phyloP scores from a whole-genome alignment of 805 yeast species.

The Pichia membranifaciens region DNA sequence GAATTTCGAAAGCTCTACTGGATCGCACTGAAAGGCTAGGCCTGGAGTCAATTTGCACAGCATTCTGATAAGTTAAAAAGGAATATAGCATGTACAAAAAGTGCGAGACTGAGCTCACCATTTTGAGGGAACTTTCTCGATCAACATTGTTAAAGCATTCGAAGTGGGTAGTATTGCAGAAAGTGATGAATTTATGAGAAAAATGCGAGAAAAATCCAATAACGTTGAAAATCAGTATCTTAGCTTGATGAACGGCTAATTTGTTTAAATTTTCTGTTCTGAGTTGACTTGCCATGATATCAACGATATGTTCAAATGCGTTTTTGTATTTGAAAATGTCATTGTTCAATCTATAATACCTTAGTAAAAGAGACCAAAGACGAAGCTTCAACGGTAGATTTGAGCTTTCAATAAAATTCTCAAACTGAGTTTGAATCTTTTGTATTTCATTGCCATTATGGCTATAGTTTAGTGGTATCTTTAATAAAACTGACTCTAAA shows the following conservation, averaged over 20 bases:
- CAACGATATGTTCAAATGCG: conserved; percentile 49
- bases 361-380: conserved; percentile 69
- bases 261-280: conserved; percentile 21
- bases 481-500: conserved; percentile 22
- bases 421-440: conserved; percentile 45
- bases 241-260: conserved; percentile 32
- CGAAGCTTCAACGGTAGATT: conserved; percentile 62
- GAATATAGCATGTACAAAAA: conserved; percentile 41
- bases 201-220: conserved; percentile 44
- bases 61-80: conserved; percentile 50
- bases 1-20: conserved; percentile 34
- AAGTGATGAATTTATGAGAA: conserved; percentile 2
- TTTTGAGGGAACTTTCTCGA: neutral
- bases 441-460: conserved; percentile 23
- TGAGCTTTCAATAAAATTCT: conserved; percentile 53
- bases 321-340: conserved; percentile 33
- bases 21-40: conserved; percentile 41
- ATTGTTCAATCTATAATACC: conserved; percentile 38
- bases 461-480: conserved; percentile 14
- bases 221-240: conserved; percentile 40
- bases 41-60: conserved; percentile 32
- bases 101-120: conserved; percentile 2
- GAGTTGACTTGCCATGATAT: conserved; percentile 37
- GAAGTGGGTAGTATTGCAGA: neutral
- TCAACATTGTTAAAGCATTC: conserved; percentile 3